phyloP scores from a whole-genome alignment of 1,284 basidiomycete genomes.

The Porphyrellus sp. region DNA sequence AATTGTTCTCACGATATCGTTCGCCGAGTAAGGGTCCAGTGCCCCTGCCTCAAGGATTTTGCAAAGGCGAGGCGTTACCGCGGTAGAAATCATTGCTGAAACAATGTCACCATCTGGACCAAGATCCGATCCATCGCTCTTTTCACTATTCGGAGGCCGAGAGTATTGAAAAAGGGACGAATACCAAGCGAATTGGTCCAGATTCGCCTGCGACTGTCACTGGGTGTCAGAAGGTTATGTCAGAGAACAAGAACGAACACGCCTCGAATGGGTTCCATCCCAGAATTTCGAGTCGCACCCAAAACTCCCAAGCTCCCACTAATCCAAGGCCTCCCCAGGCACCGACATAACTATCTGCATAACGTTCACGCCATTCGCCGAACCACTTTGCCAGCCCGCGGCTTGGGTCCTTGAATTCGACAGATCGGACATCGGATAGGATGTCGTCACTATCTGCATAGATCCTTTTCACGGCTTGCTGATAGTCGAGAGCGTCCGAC shows the following conservation, averaged over 20 bases:
- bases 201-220: slow-evolving; percentile 46
- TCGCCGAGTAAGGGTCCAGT: slow-evolving; percentile 79
- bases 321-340: slow-evolving; percentile 90
- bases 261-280: slow-evolving; percentile 88
- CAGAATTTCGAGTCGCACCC: slow-evolving; percentile 82
- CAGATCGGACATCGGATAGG: slow-evolving; percentile 82
- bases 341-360: slow-evolving; percentile 78
- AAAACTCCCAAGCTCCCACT: slow-evolving; percentile 94
- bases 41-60: slow-evolving; percentile 70
- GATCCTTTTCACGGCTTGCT: slow-evolving; percentile 59
- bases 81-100: slow-evolving; percentile 82
- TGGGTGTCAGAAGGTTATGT: slow-evolving; percentile 7
- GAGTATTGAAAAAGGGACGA: slow-evolving; percentile 76
- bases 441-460: slow-evolving; percentile 50
- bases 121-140: slow-evolving; percentile 52
- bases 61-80: slow-evolving; percentile 74
- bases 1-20: slow-evolving; percentile 60
- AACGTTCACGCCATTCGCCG: slow-evolving; percentile 74
- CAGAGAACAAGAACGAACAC: slow-evolving; percentile 26
- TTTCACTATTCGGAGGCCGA: slow-evolving; percentile 47
- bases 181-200: slow-evolving; percentile 88
- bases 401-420: slow-evolving; percentile 83
- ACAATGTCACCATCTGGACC: slow-evolving; percentile 87
- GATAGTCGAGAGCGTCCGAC: slow-evolving; percentile 70
- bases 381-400: slow-evolving; percentile 72